These are phyloP conservation scores for Porogramme epimiltina DNA, from an alignment of 1,284 basidiomycete genomes.

Conservation along the genomic window DNA sequence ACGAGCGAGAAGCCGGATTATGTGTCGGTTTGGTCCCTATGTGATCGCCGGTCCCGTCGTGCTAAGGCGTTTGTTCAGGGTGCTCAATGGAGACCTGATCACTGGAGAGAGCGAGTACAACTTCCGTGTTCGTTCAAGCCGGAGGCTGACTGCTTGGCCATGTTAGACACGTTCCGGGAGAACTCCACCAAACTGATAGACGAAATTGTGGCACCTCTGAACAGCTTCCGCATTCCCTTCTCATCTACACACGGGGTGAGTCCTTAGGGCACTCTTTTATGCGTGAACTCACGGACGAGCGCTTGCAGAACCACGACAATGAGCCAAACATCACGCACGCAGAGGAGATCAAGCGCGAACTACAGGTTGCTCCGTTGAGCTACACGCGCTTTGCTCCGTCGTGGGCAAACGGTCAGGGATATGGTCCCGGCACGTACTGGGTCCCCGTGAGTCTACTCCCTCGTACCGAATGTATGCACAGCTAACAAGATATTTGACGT, in stretches of 20 bases:
- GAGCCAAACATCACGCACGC: slow-evolving; percentile 65
- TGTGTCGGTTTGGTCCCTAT: slow-evolving; percentile 44
- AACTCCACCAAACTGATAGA: slow-evolving; percentile 34
- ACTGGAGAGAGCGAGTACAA: slow-evolving; percentile 56
- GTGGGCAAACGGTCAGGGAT: slow-evolving; percentile 57
- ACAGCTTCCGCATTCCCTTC: slow-evolving; percentile 34
- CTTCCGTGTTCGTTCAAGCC: not conserved
- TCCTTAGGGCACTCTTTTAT: slow-evolving; percentile 1
- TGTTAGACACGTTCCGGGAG: slow-evolving; percentile 56
- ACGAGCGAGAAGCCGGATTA: slow-evolving; percentile 60
- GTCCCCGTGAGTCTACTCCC: slow-evolving; percentile 51
- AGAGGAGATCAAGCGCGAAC: slow-evolving; percentile 60
- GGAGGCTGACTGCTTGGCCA: not conserved
- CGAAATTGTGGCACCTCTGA: slow-evolving; percentile 37
- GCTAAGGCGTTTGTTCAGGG: slow-evolving; percentile 20
- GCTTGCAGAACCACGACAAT: slow-evolving; percentile 66
- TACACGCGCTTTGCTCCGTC: slow-evolving; percentile 61
- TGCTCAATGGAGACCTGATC: slow-evolving; percentile 66
- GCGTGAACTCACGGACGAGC: not conserved
- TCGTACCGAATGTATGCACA: not conserved
- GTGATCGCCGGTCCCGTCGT: not conserved
- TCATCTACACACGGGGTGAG: slow-evolving; percentile 56
- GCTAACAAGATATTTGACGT: not conserved
- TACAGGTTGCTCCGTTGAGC: slow-evolving; percentile 55
- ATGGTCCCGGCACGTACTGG: slow-evolving; percentile 71